Evolutionary conservation across 139 green algal species (phyloP).

Genomic region (Chlamydomonas incerta): DNA sequence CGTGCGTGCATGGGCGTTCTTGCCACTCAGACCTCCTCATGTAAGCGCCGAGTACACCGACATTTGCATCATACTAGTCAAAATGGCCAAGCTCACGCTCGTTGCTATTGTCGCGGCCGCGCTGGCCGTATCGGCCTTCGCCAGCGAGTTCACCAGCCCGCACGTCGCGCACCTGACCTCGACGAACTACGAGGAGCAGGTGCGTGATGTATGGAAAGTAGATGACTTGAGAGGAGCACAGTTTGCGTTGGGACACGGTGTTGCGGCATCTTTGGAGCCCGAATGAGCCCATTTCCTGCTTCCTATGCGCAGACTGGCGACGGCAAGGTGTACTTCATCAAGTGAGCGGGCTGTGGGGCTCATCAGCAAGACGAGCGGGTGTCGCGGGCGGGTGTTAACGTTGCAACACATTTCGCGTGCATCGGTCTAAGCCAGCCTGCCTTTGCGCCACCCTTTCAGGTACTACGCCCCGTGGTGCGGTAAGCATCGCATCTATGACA

Average conservation of each 20-base stretch:
- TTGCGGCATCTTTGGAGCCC: no score
- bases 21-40: no score
- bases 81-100: slow-evolving; percentile 9
- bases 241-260: no score
- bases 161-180: slow-evolving; percentile 36
- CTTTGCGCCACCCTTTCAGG: slow-evolving; percentile 5
- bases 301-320: slow-evolving; percentile 42
- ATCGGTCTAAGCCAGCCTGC: no score
- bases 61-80: not conserved
- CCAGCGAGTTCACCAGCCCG: slow-evolving; percentile 37
- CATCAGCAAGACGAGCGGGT: no score
- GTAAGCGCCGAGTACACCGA: no score
- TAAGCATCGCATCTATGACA: not conserved
- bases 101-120: not conserved
- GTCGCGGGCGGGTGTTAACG: no score
- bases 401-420: not conserved
- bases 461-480: slow-evolving; percentile 82
- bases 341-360: no score
- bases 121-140: not conserved
- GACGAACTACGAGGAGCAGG: slow-evolving; percentile 46
- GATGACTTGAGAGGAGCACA: no score
- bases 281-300: not conserved
- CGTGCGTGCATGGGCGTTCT: no score
- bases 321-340: slow-evolving; percentile 66
- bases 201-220: not conserved